Conservation (phyloP, 1,139 yeast genomes). For the Blastobotrys arbuscula region DNA sequence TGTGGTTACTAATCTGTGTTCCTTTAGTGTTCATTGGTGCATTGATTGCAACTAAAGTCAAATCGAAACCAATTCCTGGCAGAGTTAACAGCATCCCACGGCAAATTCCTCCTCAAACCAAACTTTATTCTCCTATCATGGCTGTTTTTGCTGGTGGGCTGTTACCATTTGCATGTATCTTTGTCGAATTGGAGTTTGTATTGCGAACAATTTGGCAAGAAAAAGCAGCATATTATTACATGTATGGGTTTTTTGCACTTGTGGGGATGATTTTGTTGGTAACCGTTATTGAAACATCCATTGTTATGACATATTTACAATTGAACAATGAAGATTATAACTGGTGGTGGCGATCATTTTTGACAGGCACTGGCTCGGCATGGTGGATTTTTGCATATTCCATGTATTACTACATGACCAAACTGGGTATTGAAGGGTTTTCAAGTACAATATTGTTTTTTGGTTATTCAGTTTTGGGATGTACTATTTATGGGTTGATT, state of each 20-base stretch:
- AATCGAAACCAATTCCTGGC: constrained; percentile 18
- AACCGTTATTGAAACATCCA: constrained; percentile 67
- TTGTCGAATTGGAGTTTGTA: constrained; percentile 69
- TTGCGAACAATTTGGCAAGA: constrained; percentile 78
- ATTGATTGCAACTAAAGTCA: constrained; percentile 40
- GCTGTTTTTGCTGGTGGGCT: constrained; percentile 48
- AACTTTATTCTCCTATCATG: constrained; percentile 29
- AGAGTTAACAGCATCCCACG: constrained; percentile 33
- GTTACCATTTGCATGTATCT: constrained; percentile 74
- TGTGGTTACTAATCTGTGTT: constrained; percentile 60
- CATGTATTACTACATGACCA: constrained; percentile 52
- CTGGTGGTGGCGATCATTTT: constrained; percentile 85
- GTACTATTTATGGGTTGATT: constrained; percentile 58
- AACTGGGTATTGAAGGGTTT: constrained; percentile 42
- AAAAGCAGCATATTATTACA: constrained; percentile 69
- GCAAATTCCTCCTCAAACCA: constrained; percentile 39
- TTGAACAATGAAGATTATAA: constrained; percentile 56
- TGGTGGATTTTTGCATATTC: constrained; percentile 68
- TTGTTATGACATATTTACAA: constrained; percentile 62
- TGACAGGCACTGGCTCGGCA: constrained; percentile 65
- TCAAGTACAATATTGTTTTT: constrained; percentile 67
- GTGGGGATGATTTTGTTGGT: constrained; percentile 56
- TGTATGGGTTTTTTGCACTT: constrained; percentile 70
- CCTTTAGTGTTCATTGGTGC: constrained; percentile 79
- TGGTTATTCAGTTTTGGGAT: constrained; percentile 63